Evolutionary conservation across 1,284 basidiomycete genomes (phyloP), one percentile per base, ranked within the genome.

Genomic region (Apiotrichum porosum): DNA sequence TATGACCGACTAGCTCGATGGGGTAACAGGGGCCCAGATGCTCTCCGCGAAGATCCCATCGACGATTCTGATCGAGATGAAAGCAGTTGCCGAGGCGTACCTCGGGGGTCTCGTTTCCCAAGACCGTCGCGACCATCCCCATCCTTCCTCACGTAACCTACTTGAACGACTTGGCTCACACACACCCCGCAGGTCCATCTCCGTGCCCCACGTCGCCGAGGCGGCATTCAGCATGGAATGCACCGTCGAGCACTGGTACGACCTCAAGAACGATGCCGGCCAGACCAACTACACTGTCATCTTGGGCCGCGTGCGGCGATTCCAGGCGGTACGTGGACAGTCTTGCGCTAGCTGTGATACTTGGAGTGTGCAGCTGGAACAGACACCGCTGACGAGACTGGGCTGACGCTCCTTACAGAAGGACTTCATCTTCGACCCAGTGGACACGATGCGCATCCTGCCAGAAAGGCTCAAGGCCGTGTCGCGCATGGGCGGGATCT

Each of bases 211-310:
- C 47, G 84, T 88, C 3, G 79, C 76, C 51, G 86, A 88, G 70
- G 83, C 83, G 53, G 80, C 81, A 3, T 79, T 86, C 50, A 79
- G 80, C 45, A 77, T 88, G 69, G 86, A 88, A 73, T 88, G 85
- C 74, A 78, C 79, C 75, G 73, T 84, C 26, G 76, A 79, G 65
- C 78, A 80, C 61, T 77, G 72, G 54, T 76, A 83, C 58, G 80
- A 84, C 56, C 77, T 85, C 44, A 65, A 61, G 42, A 63, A 76
- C 66, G 66, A 71, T 41, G 40, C 37, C 48, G 74, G 75, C 30
- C 71, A 69, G 24, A 54, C 74, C 35, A 78, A 80, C 13, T 77
- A 78, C 3, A 83, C 82, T 8, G 71, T 86, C 19, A 68, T 85
- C 40, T 65, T 88, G 24, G 85, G 85, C 4, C 76, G 79, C 46